Base-by-base conservation (phyloP, 2,329 filamentous ascomycete species). In the Dothistroma septosporum region DNA sequence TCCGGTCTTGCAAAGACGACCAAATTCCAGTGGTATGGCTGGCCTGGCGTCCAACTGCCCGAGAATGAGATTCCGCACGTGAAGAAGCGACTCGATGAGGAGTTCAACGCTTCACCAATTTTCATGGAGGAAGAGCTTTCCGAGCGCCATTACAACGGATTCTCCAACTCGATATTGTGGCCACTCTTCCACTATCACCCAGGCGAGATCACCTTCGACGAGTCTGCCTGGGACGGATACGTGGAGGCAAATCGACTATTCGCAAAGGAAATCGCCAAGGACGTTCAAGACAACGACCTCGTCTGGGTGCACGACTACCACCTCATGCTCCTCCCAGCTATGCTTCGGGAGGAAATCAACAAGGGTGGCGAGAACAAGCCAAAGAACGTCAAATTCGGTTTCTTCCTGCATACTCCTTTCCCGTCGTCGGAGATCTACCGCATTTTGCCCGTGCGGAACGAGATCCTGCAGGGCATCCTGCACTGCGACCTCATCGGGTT, bases 291-390 rank as follows among this genome's bases (percentile, higher is more conserved):
- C 74, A 92, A 92, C 59, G 94, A 99, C 76, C 79, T 97, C 70
- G 89, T 99, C 70, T 99, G 94, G 94, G 91, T 99, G 6, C 94
- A 99, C 76, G 94, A 99, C 77, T 99, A 97, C 78, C 94, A 99
- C 76, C 82, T 97, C 64, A 97, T 97, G 92, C 87, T 99, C 21
- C 84, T 99, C 35, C 94, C 94, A 33, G 87, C 93, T 72, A 95
- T 97, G 92, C 83, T 99, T 61, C 90, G 94, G 64, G 90, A 96
- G 71, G 91, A 95, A 76, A 87, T 97, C 61, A 66, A 67, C 61
- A 68, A 69, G 28, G 62, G 60, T 21, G 90, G 89, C 60, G 77
- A 86, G 64, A 84, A 82, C 63, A 91, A 89, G 79, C 66, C 68
- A 22, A 91, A 92, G 79, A 95, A 97, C 68, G 87, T 97, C 77